Conservation (phyloP, 2,329 filamentous ascomycete genomes). For the Aspergillus aculeatus region DNA sequence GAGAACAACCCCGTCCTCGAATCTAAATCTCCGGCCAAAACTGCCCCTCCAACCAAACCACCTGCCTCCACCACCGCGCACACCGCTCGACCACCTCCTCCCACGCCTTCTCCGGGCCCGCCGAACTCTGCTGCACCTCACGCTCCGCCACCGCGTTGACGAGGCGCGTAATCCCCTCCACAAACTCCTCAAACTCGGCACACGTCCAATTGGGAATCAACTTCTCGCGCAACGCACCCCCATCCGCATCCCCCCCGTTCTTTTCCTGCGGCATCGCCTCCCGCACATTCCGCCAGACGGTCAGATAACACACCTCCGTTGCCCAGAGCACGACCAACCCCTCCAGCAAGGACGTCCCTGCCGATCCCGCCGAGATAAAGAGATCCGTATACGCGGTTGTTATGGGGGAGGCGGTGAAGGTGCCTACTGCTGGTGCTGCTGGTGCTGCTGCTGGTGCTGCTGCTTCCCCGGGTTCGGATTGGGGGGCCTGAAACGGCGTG, state of each 20-base stretch:
- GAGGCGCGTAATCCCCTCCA: conserved; percentile 54
- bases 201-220: conserved; percentile 71
- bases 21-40: conserved; percentile 54
- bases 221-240: conserved; percentile 61
- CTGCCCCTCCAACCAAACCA: conserved; percentile 55
- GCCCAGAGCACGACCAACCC: conserved; percentile 73
- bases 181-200: conserved; percentile 59
- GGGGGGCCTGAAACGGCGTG: conserved; percentile 26
- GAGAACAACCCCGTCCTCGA: no score
- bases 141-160: conserved; percentile 55
- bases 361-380: conserved; percentile 57
- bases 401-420: no score
- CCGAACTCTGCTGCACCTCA: conserved; percentile 26
- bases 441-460: conserved; percentile 46
- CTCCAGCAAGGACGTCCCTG: conserved; percentile 59
- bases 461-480: conserved; percentile 29
- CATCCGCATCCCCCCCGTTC: conserved; percentile 56
- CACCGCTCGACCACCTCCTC: conserved; percentile 44
- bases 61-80: conserved; percentile 50
- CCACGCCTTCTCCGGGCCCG: conserved; percentile 12
- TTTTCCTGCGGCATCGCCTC: conserved; percentile 31
- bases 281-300: conserved; percentile 54
- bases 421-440: conserved; percentile 26
- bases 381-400: conserved; percentile 52
- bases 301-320: conserved; percentile 66